Evolutionary conservation across 1,139 yeast species (phyloP).

Genomic region (Candida sp.): DNA sequence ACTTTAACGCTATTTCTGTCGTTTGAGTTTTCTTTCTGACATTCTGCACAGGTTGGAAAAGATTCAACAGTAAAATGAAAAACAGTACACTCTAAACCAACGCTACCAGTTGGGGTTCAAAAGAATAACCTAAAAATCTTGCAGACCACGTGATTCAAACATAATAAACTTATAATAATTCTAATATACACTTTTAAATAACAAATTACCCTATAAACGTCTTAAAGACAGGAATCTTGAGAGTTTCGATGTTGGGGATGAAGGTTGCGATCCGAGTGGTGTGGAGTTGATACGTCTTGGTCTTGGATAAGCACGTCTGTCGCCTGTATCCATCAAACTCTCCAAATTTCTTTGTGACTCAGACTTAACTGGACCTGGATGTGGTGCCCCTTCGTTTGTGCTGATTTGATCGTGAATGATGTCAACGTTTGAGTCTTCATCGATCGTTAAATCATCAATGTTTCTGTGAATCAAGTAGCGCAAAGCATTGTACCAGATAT

Average conservation of each 20-base stretch:
- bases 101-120: not conserved
- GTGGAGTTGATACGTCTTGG: conserved; percentile 12
- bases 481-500: conserved; percentile 89
- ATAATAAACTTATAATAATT: not conserved
- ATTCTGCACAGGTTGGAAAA: too few species aligned
- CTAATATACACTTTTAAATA: not conserved
- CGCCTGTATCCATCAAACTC: conserved; percentile 18
- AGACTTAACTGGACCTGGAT: conserved; percentile 8
- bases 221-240: conserved; percentile 14
- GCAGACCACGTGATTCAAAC: not conserved
- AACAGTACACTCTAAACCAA: too few species aligned
- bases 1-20: too few species aligned
- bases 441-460: conserved; percentile 61
- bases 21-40: too few species aligned
- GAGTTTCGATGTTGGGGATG: conserved; percentile 7
- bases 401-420: conserved; percentile 10
- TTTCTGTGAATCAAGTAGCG: conserved; percentile 76
- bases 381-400: not conserved
- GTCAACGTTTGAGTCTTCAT: conserved; percentile 27
- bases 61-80: too few species aligned
- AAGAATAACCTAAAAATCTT: not conserved
- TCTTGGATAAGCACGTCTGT: conserved; percentile 20
- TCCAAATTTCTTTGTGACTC: conserved; percentile 17
- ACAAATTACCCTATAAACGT: conserved; percentile 1
- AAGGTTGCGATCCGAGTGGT: conserved; percentile 4